Conservation (phyloP, 179 eudicot genomes). For the Corrigiola litoralis region DNA sequence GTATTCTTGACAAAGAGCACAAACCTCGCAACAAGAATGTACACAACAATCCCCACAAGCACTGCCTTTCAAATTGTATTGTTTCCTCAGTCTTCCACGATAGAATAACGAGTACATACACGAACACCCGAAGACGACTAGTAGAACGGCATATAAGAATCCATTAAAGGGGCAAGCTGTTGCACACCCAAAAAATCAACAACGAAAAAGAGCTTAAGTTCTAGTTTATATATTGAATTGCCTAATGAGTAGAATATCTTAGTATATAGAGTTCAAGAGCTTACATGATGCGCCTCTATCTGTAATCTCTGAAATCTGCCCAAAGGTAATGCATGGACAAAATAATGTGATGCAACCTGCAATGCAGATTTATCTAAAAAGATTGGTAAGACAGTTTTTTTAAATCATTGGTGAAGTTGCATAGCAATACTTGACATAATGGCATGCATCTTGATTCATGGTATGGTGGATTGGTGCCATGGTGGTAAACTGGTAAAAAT, state of each 20-base stretch:
- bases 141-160: slow-evolving; percentile 16
- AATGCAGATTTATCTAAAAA: neutral
- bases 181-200: neutral
- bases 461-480: too few species aligned
- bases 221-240: too few species aligned
- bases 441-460: too few species aligned
- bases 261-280: neutral
- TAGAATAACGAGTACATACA: slow-evolving; percentile 24
- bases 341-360: slow-evolving; percentile 22
- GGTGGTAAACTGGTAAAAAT: too few species aligned
- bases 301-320: slow-evolving; percentile 16
- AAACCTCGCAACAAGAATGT: slow-evolving; percentile 22
- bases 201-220: too few species aligned
- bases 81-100: slow-evolving; percentile 22
- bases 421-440: too few species aligned
- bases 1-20: slow-evolving; percentile 26
- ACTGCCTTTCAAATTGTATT: slow-evolving; percentile 20
- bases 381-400: too few species aligned
- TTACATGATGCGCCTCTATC: slow-evolving; percentile 23
- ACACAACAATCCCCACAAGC: slow-evolving; percentile 17
- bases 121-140: slow-evolving; percentile 8
- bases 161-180: slow-evolving; percentile 26
- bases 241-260: too few species aligned
- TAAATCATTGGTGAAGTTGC: too few species aligned
- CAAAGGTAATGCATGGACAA: slow-evolving; percentile 23